These are phyloP conservation scores for Colletotrichum sp. DNA, from an alignment of 2,329 filamentous ascomycete species.

Conservation along the genomic window DNA sequence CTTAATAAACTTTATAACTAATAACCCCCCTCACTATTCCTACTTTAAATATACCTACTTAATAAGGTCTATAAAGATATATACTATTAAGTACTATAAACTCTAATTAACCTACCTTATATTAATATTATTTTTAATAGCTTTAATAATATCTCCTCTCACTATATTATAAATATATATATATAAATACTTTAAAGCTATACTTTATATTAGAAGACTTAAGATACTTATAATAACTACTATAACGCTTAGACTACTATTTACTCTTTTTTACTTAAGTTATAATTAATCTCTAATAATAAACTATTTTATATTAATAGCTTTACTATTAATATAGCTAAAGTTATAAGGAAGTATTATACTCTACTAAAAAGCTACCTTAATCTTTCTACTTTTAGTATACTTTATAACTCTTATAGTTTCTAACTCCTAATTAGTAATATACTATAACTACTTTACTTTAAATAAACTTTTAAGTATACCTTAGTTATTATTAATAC, in stretches of 20 bases:
- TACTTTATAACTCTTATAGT: neutral
- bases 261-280: neutral
- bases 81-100: too few species aligned
- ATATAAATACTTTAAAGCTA: too few species aligned
- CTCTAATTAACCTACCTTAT: too few species aligned
- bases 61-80: too few species aligned
- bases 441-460: neutral
- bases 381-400: neutral
- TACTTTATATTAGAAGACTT: too few species aligned
- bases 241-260: neutral
- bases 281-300: neutral
- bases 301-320: too few species aligned
- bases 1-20: neutral
- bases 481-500: neutral
- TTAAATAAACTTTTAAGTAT: neutral
- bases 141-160: neutral
- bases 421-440: neutral
- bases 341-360: neutral
- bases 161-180: neutral
- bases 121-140: neutral
- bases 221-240: neutral
- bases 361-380: neutral
- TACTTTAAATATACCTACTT: too few species aligned
- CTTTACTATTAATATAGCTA: too few species aligned
- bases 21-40: accelerated